Evolutionary conservation across 805 yeast genomes (phyloP).

Genomic region (Wickerhamiella cacticola): DNA sequence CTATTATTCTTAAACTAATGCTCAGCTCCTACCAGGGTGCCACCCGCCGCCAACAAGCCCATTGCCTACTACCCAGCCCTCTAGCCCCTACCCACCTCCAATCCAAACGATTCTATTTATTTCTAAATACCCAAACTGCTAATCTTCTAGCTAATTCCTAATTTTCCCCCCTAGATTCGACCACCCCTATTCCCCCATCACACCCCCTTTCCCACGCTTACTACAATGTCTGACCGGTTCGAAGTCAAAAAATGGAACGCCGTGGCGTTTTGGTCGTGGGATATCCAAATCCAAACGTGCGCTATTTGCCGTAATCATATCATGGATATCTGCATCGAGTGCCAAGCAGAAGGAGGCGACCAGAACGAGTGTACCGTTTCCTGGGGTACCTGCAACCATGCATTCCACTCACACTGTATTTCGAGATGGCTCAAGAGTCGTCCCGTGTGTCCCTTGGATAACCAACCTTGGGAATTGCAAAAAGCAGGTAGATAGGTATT

Average conservation of each 20-base stretch:
- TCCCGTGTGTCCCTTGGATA: conserved; percentile 93
- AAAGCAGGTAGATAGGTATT: conserved; percentile 22
- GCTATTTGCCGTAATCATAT: conserved; percentile 96
- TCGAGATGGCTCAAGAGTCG: conserved; percentile 90
- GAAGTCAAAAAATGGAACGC: conserved; percentile 98
- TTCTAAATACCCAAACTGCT: too few relatives aligned
- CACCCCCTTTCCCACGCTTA: background rate
- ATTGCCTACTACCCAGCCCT: too few relatives aligned
- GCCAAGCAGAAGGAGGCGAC: conserved; percentile 68
- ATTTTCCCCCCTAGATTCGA: background rate
- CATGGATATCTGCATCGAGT: conserved; percentile 95
- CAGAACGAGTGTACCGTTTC: conserved; percentile 83
- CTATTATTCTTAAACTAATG: too few relatives aligned
- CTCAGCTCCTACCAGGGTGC: too few relatives aligned
- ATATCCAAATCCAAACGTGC: conserved; percentile 86
- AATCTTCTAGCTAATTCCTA: background rate
- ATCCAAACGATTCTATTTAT: too few relatives aligned
- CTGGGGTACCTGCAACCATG: conserved; percentile 95
- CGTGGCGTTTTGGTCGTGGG: conserved; percentile 99
- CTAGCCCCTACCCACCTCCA: too few relatives aligned
- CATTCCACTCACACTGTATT: conserved; percentile 97
- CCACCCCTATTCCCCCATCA: too few relatives aligned
- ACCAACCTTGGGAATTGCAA: conserved; percentile 71
- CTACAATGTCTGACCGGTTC: conserved; percentile 34
- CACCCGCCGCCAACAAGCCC: too few relatives aligned